Base-by-base conservation (phyloP, 2,329 filamentous ascomycete genomes). In the Lachnum nothofagi region DNA sequence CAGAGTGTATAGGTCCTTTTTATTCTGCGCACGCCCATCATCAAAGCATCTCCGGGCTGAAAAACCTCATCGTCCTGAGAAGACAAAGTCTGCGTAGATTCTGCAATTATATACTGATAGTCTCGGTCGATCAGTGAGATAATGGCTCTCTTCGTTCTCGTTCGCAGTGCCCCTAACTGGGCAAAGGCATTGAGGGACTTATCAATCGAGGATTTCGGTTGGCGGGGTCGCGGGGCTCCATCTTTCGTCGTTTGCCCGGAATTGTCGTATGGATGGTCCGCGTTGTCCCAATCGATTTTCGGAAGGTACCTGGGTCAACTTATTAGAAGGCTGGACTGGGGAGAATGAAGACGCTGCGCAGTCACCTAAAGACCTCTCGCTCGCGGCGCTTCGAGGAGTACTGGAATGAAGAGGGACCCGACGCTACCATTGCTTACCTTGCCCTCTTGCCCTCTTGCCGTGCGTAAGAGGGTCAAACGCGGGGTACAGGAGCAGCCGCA, bases 131-230 rank as follows among this genome's bases (percentile, higher is more conserved):
- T 46, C 25, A 53, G 24, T 16, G 70, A 71, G 19, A 76, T 66
- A 57, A 76, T 68, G 40, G 64, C 66, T 12, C 73, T 68, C 48
- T 70, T 68, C 27, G 68, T 68, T 25, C 68, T 62, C 45, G 77
- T 62, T 0, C 71, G 66, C 17, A 77, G 61, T 1, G 73, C 67
- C 6, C 68, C 70, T n/a, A 78, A 65, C 59, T 77, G 74, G 1
- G 73, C 61, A 44, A 68, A 65, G 4, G 67, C 65, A 5, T 64
- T 63, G 35, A 74, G 64, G 37, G 66, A 66, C 2, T 68, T 69
- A 56, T 69, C 72, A 16, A 33, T 24, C 16, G 40, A n/a, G 16
- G 37, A 25, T 25, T n/a, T 8, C 19, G 37, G 6, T 19, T 17
- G 16, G 4, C 37, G 37, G 20, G 17, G 14, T 34, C 1, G 34